Conservation (phyloP, 306 rosid genomes). For the Fagus crenata region DNA sequence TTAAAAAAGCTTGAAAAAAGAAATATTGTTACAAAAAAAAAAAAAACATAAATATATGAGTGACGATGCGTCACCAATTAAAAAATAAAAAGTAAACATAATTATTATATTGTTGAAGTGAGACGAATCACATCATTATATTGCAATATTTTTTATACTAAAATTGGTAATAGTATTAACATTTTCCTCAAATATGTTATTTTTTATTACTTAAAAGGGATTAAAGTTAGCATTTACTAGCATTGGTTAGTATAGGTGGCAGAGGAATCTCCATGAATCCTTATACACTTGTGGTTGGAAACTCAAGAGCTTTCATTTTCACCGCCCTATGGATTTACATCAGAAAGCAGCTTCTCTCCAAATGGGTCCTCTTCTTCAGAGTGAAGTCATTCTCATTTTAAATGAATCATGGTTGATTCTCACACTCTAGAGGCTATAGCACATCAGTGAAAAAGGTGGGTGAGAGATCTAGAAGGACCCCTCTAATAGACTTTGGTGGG, state of each 20-base stretch:
- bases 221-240: not conserved
- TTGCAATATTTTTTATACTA: no score
- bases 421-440: not conserved
- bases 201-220: slow-evolving; percentile 7
- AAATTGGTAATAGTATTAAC: no score
- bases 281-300: slow-evolving; percentile 26
- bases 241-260: not conserved
- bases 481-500: slow-evolving; percentile 32
- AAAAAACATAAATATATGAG: no score
- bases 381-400: slow-evolving; percentile 36
- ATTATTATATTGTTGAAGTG: no score
- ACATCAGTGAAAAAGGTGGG: slow-evolving; percentile 12
- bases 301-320: slow-evolving; percentile 37
- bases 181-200: not conserved
- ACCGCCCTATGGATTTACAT: slow-evolving; percentile 15
- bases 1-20: not conserved
- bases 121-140: no score
- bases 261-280: slow-evolving; percentile 6
- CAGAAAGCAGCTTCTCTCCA: slow-evolving; percentile 18
- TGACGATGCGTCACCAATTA: no score
- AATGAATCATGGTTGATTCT: slow-evolving; percentile 26
- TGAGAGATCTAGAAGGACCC: slow-evolving; percentile 17
- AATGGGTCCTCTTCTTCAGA: slow-evolving; percentile 33
- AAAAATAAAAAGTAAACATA: no score
- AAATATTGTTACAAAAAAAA: not conserved